Evolutionary conservation across 192 early-diverging fungal species (phyloP), one percentile per base, ranked within the genome.

Genomic region (Linnemannia hyalina): DNA sequence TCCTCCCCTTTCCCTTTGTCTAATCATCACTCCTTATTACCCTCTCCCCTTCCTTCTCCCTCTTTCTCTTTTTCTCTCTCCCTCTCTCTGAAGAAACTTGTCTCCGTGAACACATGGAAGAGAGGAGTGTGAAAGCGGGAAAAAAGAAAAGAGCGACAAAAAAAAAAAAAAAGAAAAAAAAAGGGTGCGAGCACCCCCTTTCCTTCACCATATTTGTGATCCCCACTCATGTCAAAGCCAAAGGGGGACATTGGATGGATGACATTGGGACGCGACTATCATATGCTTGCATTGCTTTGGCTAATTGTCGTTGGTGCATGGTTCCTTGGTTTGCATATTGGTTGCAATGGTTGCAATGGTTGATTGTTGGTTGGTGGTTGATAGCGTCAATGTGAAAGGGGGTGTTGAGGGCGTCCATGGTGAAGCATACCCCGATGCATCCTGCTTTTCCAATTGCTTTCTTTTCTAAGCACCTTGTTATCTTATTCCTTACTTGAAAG

Each of bases 101-200:
- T 65, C 60, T 65, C 60, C 60, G 60, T 65, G 60, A 65, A 65
- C 60, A 32, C 60, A 65, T 65, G 60, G 60, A 65, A 65, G 55
- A 52, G 18, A 52, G 49, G 49, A 52, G 20, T 3, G 20, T 22
- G 5, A 20, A 46, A 52, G 16, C 49, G 49, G 49, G 49, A 52
- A 52, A 5, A 26, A 26, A 32, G 23, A 32, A 10, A 32, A 29
- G 60, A 46, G 55, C 35, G 35, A 35, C 35, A 1, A 26, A 57
- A 0, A 57, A 9, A 26, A 23, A 57, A 23, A 57, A 13, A 26
- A 4, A 65, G 60, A 65, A 15, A 65, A 32, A 65, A 32, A 32
- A 65, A 29, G 60, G 60, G 55, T 65, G 29, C 29, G 2, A 60
- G 29, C 10, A 65, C 60, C 60, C 29, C 60, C 60, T 65, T 60